phyloP scores from a whole-genome alignment of 2,329 filamentous ascomycete genomes.

The Aspergillus arachidicola region DNA sequence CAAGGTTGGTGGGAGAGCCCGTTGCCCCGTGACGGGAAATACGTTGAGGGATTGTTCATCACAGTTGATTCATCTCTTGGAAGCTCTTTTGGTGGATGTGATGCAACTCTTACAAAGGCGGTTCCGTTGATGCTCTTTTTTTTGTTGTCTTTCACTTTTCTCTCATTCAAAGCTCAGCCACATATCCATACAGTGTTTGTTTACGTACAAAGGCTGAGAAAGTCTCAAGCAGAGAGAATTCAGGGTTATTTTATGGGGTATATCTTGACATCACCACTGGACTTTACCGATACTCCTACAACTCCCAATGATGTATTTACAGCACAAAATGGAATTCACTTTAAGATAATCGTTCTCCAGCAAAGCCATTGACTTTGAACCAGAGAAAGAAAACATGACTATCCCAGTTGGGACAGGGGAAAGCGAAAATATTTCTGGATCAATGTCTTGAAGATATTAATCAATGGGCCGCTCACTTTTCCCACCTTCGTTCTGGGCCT shows the following conservation, averaged over 20 bases:
- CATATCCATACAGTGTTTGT: not conserved
- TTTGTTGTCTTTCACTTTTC: not conserved
- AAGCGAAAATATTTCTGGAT: not conserved
- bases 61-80: not conserved
- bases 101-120: not conserved
- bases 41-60: slow-evolving; percentile 3
- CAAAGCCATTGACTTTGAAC: not conserved
- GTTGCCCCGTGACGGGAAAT: slow-evolving; percentile 19
- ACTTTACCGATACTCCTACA: not conserved
- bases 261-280: not conserved
- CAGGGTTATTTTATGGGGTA: not conserved
- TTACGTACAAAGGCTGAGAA: not conserved
- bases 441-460: not conserved
- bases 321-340: not conserved
- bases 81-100: not conserved
- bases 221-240: not conserved
- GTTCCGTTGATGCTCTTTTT: not conserved
- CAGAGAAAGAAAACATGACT: not conserved
- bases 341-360: not conserved
- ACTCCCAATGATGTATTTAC: not conserved
- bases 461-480: no score
- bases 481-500: not conserved
- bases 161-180: not conserved
- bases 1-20: slow-evolving; percentile 3
- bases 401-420: not conserved